Evolutionary conservation across 768 basidiomycete genomes (phyloP), one percentile per base, ranked within the genome.

Genomic region (Suillus cothurnatus): DNA sequence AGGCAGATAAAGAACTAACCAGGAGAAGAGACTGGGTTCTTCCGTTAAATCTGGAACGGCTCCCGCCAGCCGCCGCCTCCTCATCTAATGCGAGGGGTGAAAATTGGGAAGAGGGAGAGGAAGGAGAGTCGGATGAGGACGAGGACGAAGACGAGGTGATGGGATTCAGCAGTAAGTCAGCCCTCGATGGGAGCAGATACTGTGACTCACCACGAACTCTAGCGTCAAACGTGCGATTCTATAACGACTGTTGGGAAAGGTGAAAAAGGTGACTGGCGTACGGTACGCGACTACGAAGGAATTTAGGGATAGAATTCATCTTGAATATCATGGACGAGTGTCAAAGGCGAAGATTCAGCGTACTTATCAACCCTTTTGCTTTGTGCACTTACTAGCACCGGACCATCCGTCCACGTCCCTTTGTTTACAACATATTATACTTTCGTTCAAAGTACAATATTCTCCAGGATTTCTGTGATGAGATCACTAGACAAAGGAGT

Each of bases 241-340:
- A 71, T 41, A 17, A 38, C 41, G 39, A 71, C 23, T 65, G 28
- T 26, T 32, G 66, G 28, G 12, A 19, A 45, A 62, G 69, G 26
- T 52, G 65, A 5, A 66, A 61, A 43, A 57, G 34, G 26, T 17
- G 3, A 38, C 73, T 70, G 73, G 56, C 41, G 38, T 77, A 76
- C 73, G 75, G 61, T 76, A 77, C 43, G 68, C 76, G 43, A 73
- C 75, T 43, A 57, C 68, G 31, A 66, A 73, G 15, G 76, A 77
- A 60, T 69, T 74, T 5, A 65, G 50, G 12, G 68, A 67, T 60
- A 77, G 77, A 2, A 66, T 17, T 26, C 4, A 23, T 57, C 56
- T 17, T 57, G 17, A 38, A 36, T n/a, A 57, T 15, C 38, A 9
- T 17, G 17, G 26, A 17, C 17, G 26, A 47, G 21, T 47, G n/a